Percentiles rank a stretch among this genome's conserved stretches.
phyloP scores from a whole-genome alignment of 2,329 filamentous ascomycete species.

The Thelonectria discophora region DNA sequence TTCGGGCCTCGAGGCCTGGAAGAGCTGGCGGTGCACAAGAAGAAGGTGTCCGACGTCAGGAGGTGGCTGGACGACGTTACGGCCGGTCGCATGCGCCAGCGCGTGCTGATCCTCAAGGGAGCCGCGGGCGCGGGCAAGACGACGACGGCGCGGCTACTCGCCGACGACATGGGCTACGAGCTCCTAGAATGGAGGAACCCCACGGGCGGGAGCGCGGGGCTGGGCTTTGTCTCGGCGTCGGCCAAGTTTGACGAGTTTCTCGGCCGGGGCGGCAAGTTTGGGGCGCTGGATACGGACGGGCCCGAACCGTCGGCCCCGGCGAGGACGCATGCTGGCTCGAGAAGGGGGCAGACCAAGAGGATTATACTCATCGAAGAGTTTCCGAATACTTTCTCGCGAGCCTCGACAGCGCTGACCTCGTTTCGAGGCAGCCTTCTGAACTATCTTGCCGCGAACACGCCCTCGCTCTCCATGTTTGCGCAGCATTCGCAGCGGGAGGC shows the following conservation, averaged over 20 bases:
- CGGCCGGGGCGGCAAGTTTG: slow-evolving; percentile 80
- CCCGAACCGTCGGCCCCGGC: slow-evolving; percentile 41
- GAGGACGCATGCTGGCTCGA: slow-evolving; percentile 30
- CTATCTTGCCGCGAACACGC: slow-evolving; percentile 75
- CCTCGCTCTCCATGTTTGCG: slow-evolving; percentile 60
- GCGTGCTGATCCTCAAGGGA: slow-evolving; percentile 85
- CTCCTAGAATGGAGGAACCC: slow-evolving; percentile 94
- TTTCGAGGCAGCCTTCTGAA: slow-evolving; percentile 80
- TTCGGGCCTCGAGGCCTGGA: slow-evolving; percentile 79
- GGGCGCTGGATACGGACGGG: slow-evolving; percentile 66
- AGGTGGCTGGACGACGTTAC: slow-evolving; percentile 83
- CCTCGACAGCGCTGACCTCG: slow-evolving; percentile 69
- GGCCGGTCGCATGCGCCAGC: slow-evolving; percentile 70
- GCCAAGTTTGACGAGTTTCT: slow-evolving; percentile 94
- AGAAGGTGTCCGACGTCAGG: slow-evolving; percentile 87
- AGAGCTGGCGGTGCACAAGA: slow-evolving; percentile 94
- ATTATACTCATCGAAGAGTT: slow-evolving; percentile 85
- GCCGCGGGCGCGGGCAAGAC: slow-evolving; percentile 94
- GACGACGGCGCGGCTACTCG: slow-evolving; percentile 81
- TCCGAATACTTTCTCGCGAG: slow-evolving; percentile 75
- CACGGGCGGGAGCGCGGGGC: slow-evolving; percentile 64
- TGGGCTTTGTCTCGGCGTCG: slow-evolving; percentile 74
- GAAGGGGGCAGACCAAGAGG: slow-evolving; percentile 48
- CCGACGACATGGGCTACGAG: slow-evolving; percentile 78
- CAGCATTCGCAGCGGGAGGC: slow-evolving; percentile 54